phyloP scores from a whole-genome alignment of 2,329 filamentous ascomycete species.

The Colletotrichum sp. region DNA sequence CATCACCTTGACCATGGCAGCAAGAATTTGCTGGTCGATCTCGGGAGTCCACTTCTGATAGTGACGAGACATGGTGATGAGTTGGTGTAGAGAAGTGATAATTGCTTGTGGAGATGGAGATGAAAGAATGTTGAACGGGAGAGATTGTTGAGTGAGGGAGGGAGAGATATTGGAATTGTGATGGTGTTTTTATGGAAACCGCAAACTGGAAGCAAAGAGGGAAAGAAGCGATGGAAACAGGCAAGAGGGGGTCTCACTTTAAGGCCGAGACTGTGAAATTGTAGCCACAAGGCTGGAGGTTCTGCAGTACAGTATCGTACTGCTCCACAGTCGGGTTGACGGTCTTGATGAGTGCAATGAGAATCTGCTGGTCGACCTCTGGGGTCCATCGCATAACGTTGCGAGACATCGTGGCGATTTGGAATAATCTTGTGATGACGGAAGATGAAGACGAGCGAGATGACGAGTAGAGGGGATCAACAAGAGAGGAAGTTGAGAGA shows the following conservation, averaged over 20 bases:
- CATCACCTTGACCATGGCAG: too few species aligned
- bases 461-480: too few species aligned
- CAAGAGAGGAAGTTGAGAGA: neutral
- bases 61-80: too few species aligned
- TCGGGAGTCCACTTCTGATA: too few species aligned
- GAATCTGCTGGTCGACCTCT: conserved; percentile 47
- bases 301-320: conserved; percentile 40
- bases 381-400: conserved; percentile 45
- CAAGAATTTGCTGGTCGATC: too few species aligned
- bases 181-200: neutral
- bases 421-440: neutral
- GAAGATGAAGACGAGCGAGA: neutral
- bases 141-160: too few species aligned
- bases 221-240: neutral
- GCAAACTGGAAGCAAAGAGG: neutral
- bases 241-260: conserved; percentile 31
- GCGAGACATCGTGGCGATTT: conserved; percentile 16
- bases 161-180: neutral
- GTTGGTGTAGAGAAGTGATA: too few species aligned
- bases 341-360: conserved; percentile 43
- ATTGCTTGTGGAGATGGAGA: too few species aligned
- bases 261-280: conserved; percentile 44
- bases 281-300: conserved; percentile 38
- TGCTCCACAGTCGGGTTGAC: conserved; percentile 35
- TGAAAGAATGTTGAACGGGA: too few species aligned